A percentile compares a stretch with the other conserved stretches of the same genome.
phyloP scores from a whole-genome alignment of 352 stramenopile genomes.

The Phytopythium delawarense region DNA sequence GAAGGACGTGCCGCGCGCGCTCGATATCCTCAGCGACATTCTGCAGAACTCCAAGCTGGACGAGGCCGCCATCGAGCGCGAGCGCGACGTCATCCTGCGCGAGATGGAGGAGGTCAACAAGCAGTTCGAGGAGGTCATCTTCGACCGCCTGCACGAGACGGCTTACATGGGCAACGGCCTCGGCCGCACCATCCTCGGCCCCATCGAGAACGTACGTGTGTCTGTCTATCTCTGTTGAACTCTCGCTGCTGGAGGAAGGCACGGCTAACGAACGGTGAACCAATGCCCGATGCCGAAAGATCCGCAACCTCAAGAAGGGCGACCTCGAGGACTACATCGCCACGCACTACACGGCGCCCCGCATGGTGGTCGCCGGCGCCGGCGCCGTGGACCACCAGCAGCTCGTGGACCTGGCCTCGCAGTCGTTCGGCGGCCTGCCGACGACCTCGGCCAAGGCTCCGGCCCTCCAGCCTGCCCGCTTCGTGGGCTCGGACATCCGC shows the following conservation, averaged over 20 bases:
- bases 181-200: slow-evolving; percentile 98
- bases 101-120: slow-evolving; percentile 99
- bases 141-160: slow-evolving; percentile 99
- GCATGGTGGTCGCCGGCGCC: slow-evolving; percentile 98
- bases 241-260: not conserved
- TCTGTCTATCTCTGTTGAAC: not conserved
- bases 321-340: slow-evolving; percentile 98
- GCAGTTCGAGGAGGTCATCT: slow-evolving; percentile 97
- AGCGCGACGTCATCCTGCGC: slow-evolving; percentile 98
- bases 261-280: no score
- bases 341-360: slow-evolving; percentile 99
- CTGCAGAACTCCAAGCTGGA: slow-evolving; percentile 98
- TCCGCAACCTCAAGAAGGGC: slow-evolving; percentile 89
- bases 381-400: slow-evolving; percentile 96
- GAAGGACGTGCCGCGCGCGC: slow-evolving; percentile 95
- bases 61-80: slow-evolving; percentile 92
- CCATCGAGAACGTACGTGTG: slow-evolving; percentile 95
- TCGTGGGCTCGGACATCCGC: slow-evolving; percentile 89
- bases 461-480: slow-evolving; percentile 75
- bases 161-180: slow-evolving; percentile 97
- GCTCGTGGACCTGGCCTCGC: slow-evolving; percentile 95
- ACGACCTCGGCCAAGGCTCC: slow-evolving; percentile 63
- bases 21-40: slow-evolving; percentile 99
- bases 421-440: slow-evolving; percentile 96
- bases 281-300: slow-evolving; percentile 28